A percentile compares a stretch with the other conserved stretches of the same genome.
These are phyloP conservation scores for Sclerotinia sclerotiorum DNA, from an alignment of 2,329 filamentous ascomycete species.

Conservation along the genomic window DNA sequence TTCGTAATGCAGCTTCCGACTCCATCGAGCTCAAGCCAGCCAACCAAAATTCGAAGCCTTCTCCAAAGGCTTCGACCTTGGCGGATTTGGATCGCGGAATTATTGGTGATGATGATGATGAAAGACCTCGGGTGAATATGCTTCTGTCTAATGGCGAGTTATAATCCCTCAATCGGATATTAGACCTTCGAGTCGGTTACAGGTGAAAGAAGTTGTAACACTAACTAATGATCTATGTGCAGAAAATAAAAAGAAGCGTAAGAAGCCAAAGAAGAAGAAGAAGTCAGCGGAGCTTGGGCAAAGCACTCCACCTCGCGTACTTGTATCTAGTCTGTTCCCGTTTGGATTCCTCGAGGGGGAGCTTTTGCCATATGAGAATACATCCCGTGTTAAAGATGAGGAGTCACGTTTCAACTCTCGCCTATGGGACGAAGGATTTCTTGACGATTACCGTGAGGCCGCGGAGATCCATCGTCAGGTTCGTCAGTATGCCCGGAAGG, in stretches of 20 bases:
- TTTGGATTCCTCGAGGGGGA: constrained; percentile 73
- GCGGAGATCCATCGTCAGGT: constrained; percentile 58
- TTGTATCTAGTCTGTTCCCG: constrained; percentile 69
- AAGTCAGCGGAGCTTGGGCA: constrained; percentile 57
- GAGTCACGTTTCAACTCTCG: constrained; percentile 80
- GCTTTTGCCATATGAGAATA: constrained; percentile 77
- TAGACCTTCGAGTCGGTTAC: background rate
- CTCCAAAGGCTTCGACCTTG: constrained; percentile 27
- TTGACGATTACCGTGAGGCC: constrained; percentile 55
- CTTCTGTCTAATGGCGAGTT: constrained; percentile 26
- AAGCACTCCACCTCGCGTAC: constrained; percentile 71
- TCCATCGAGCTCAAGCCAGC: constrained; percentile 29
- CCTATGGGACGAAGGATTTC: constrained; percentile 60
- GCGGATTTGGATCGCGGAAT: constrained; percentile 34
- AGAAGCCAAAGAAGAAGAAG: constrained; percentile 71
- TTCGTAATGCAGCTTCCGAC: constrained; percentile 25
- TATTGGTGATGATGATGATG: constrained; percentile 30
- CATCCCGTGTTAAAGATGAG: constrained; percentile 72
- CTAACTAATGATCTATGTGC: constrained; percentile 6
- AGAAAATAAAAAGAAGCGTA: constrained; percentile 69
- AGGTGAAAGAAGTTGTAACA: background rate
- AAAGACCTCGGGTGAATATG: constrained; percentile 26
- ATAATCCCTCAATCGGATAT: background rate
- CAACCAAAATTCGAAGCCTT: constrained; percentile 23
- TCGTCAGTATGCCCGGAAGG: constrained; percentile 49